Percentiles rank a stretch among this genome's conserved stretches.
Conservation (phyloP, 371 early-diverging fungal species). For the Massospora cicadina region DNA sequence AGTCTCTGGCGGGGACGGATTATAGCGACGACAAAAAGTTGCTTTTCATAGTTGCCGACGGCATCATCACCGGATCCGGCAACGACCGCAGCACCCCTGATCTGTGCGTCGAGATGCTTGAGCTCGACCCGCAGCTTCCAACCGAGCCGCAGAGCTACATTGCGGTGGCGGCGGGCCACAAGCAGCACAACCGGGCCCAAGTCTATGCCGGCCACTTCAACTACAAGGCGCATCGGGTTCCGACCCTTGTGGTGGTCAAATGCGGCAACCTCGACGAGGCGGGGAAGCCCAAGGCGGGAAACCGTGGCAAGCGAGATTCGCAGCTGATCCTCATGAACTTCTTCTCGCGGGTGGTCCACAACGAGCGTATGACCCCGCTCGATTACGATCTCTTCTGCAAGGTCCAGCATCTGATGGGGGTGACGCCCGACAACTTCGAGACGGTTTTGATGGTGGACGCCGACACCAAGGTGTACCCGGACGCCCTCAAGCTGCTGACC, state of each 20-base stretch:
- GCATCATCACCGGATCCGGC: slow-evolving; percentile 67
- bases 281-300: slow-evolving; percentile 60
- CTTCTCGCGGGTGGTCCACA: slow-evolving; percentile 58
- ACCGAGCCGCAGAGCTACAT: slow-evolving; percentile 59
- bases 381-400: slow-evolving; percentile 76
- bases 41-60: slow-evolving; percentile 78
- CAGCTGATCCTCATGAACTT: slow-evolving; percentile 89
- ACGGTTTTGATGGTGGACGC: slow-evolving; percentile 84
- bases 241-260: slow-evolving; percentile 65
- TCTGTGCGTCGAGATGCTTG: slow-evolving; percentile 41
- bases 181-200: slow-evolving; percentile 71
- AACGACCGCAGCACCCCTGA: slow-evolving; percentile 60
- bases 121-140: slow-evolving; percentile 34
- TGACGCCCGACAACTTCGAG: slow-evolving; percentile 65
- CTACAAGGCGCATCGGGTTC: slow-evolving; percentile 35
- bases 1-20: slow-evolving; percentile 71
- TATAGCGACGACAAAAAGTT: slow-evolving; percentile 81
- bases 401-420: slow-evolving; percentile 51
- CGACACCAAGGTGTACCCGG: slow-evolving; percentile 63
- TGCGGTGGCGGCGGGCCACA: slow-evolving; percentile 67
- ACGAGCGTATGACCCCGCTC: slow-evolving; percentile 65
- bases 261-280: slow-evolving; percentile 51
- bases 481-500: slow-evolving; percentile 51
- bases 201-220: slow-evolving; percentile 77
- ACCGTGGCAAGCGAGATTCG: slow-evolving; percentile 89